Conservation (phyloP, 139 green algal genomes). For the Chlamydomonas applanata region DNA sequence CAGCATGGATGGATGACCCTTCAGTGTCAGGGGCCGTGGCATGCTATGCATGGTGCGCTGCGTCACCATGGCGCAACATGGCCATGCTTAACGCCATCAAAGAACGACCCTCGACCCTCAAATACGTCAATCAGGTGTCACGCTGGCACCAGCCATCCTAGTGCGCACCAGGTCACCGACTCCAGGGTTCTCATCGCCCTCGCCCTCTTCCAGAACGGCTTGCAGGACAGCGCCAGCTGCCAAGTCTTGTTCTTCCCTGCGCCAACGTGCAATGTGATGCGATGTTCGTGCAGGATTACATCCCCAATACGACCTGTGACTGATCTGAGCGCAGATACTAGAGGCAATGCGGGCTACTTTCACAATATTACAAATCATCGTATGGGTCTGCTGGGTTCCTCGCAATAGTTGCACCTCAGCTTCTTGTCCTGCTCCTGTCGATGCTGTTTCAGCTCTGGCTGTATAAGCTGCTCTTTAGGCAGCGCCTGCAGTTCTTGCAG, state of each 20-base stretch:
- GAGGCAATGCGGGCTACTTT: no score
- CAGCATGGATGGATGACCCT: background rate
- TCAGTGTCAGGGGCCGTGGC: background rate
- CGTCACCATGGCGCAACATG: background rate
- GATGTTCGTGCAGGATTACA: background rate
- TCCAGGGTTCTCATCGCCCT: constrained; percentile 28
- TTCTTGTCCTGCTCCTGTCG: constrained; percentile 37
- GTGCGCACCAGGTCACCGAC: constrained; percentile 51
- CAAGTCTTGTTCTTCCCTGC: constrained; percentile 67
- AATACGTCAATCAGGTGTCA: background rate
- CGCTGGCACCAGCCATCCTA: no score
- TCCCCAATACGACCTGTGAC: background rate
- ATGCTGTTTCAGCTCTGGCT: constrained; percentile 51
- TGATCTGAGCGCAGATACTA: background rate
- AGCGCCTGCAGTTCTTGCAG: constrained; percentile 28
- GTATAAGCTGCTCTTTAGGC: constrained; percentile 31
- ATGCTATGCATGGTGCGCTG: background rate
- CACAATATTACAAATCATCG: no score
- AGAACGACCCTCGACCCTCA: background rate
- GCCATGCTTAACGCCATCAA: background rate
- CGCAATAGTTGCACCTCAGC: constrained; percentile 31
- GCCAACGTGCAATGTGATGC: no score
- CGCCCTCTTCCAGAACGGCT: constrained; percentile 34
- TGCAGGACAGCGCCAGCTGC: constrained; percentile 47
- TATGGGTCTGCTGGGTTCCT: background rate